Evolutionary conservation across 345 rosid species (phyloP), one percentile per base, ranked within the genome.

Genomic region (Hibiscus mutabilis): DNA sequence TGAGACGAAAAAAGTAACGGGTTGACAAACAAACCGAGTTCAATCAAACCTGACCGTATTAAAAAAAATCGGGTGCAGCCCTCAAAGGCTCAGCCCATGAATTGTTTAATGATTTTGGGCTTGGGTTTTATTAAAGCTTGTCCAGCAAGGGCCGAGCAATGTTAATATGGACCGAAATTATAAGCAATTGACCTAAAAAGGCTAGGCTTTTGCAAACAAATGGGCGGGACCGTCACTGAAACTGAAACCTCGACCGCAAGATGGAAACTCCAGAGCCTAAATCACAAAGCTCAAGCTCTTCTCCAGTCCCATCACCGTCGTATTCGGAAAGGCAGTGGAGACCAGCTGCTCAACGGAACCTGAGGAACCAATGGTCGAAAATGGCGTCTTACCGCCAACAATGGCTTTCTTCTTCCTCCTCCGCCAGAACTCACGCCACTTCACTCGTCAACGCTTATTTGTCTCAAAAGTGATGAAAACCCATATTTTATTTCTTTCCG

Each of bases 321-420:
- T 86, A 88, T 0, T 79, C 77, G 64, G 65, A 78, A 63, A 85
- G 97, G 77, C 86, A 89, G 22, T 95, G 97, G 99, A 89, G 89
- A 73, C 91, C 96, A 58, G 84, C 93, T 56, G 92, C 99, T 21
- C 97, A 90, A 82, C 79, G 96, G 8, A 92, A 92, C 74, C 76
- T 95, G 52, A 84, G 97, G 75, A 91, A 95, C 70, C 97, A 92
- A 40, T 95, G 99, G 99, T 86, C 97, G 53, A 89, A 84, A 68
- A 60, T 95, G 68, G 82, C 86, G 3, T 81, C 84, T 14, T 77
- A 14, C 66, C 81, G 86, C 66, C 81, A 87, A 58, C 78, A 84
- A 40, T 95, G 97, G 99, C 37, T 74, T 69, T 77, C 86, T 29
- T 77, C 89, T 68, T 83, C 83, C 60, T 82, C 92, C 57, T 24